Conservation (phyloP, 2,329 filamentous ascomycete species). For the Cordyceps cateniannulata region DNA sequence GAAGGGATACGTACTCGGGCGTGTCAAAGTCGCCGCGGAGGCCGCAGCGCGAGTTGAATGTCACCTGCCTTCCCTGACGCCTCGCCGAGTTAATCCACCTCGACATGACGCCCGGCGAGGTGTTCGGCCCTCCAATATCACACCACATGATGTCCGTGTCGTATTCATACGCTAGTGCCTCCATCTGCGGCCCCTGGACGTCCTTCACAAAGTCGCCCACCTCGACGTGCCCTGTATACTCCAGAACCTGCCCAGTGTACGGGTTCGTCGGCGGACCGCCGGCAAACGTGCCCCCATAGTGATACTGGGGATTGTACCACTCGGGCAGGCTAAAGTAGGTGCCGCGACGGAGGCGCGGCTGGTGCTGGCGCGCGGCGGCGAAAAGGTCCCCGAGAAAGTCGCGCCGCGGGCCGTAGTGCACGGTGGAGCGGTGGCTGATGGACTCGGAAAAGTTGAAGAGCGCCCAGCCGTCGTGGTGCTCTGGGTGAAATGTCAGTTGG, state of each 20-base stretch:
- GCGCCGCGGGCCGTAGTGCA: slow-evolving; percentile 34
- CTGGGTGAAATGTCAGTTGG: too few relatives aligned
- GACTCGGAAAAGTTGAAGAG: slow-evolving; percentile 34
- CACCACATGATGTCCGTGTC: slow-evolving; percentile 44
- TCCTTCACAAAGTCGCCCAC: slow-evolving; percentile 36
- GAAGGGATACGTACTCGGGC: slow-evolving; percentile 41
- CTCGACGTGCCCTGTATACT: slow-evolving; percentile 35
- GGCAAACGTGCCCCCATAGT: slow-evolving; percentile 34
- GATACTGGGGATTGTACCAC: slow-evolving; percentile 42
- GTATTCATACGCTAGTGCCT: slow-evolving; percentile 36
- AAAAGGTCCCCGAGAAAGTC: slow-evolving; percentile 38
- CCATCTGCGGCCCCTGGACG: slow-evolving; percentile 41
- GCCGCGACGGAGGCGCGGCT: slow-evolving; percentile 35
- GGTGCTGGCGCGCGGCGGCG: slow-evolving; percentile 32
- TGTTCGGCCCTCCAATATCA: slow-evolving; percentile 38
- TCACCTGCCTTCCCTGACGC: slow-evolving; percentile 38
- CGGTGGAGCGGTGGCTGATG: slow-evolving; percentile 30
- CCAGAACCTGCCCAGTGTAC: slow-evolving; percentile 33
- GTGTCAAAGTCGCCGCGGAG: slow-evolving; percentile 51
- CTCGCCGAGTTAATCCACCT: slow-evolving; percentile 36
- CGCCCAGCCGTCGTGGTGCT: slow-evolving; percentile 39
- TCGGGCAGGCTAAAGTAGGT: slow-evolving; percentile 44
- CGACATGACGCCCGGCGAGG: slow-evolving; percentile 33
- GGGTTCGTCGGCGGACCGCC: slow-evolving; percentile 35
- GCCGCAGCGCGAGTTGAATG: slow-evolving; percentile 52